Evolutionary conservation across 2,329 filamentous ascomycete genomes (phyloP), one percentile per base, ranked within the genome.

Genomic region (Beauveria caledonica): DNA sequence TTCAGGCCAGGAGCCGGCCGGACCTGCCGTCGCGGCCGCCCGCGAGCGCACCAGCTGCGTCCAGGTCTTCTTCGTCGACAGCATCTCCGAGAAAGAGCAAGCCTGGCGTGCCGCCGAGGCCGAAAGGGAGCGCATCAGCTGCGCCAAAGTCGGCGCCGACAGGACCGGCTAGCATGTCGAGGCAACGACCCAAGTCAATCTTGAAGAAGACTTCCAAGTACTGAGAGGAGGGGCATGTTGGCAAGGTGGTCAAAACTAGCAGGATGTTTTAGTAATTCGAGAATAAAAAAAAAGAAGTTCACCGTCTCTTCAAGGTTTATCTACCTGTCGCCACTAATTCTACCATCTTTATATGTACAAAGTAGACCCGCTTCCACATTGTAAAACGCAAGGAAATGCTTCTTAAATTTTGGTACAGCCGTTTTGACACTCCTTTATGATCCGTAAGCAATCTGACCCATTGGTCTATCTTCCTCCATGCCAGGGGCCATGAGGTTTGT

Each of bases 401-500:
- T 66, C 63, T 70, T 72, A 67, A 71, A 69, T 73, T 72, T 70
- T 70, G 67, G 68, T 74, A 70, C 69, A 71, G 62, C 66, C 64
- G 51, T 62, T 46, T 62, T 60, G 10, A 44, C 62, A 61, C 56
- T 60, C 61, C 23, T 66, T 74, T 75, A 86, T 68, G 72, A 77
- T 60, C 83, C 83, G 66, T 86, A 86, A 62, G 80, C 82, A 60
- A 85, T 71, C 72, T 85, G 83, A 55, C 83, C 83, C 78, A 82
- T 79, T 4, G 83, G 83, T 74, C 77, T 82, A 67, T 85, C 82
- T 68, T 85, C 81, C 69, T 82, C 80, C 72, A 84, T 81, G 59
- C 88, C 89, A 23, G 87, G 80, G 58, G 88, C 88, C 86, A 92
- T 88, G 66, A 90, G 84, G 76, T 92, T 90, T 60, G 86, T 92